Percentiles rank a stretch among this genome's conserved stretches.
Conservation (phyloP, 169 alveolate species). For the Plasmodium knowlesi region DNA sequence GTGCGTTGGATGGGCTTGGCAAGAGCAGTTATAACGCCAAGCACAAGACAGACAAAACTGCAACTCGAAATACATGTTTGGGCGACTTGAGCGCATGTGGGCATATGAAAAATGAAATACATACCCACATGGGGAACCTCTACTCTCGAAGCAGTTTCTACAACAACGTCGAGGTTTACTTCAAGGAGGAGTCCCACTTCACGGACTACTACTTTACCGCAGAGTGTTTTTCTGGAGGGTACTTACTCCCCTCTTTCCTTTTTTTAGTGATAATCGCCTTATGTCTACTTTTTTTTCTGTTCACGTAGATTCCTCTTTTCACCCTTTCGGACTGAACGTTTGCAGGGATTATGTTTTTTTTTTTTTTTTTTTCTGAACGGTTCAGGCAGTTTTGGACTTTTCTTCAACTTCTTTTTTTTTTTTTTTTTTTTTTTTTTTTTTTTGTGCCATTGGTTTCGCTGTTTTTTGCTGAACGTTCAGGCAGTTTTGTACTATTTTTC, state of each 20-base stretch:
- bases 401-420: background rate
- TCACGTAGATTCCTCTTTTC: background rate
- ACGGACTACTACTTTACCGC: slow-evolving; percentile 20
- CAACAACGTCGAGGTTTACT: background rate
- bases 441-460: background rate
- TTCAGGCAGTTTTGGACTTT: background rate
- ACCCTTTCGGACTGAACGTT: background rate
- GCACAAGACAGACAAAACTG: background rate
- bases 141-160: slow-evolving; percentile 19
- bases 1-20: background rate
- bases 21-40: background rate
- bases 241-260: background rate
- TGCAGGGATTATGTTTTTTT: background rate
- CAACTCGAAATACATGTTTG: background rate
- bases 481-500: background rate
- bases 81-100: slow-evolving; percentile 45
- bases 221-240: background rate
- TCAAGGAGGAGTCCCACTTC: slow-evolving; percentile 11
- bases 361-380: background rate
- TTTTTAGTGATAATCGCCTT: slow-evolving; percentile 11
- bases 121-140: slow-evolving; percentile 24
- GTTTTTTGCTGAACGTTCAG: background rate
- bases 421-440: background rate
- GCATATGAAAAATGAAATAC: slow-evolving; percentile 46
- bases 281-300: background rate